These are phyloP conservation scores for Monosporascus sp. DNA, from an alignment of 2,329 filamentous ascomycete species.

Conservation along the genomic window DNA sequence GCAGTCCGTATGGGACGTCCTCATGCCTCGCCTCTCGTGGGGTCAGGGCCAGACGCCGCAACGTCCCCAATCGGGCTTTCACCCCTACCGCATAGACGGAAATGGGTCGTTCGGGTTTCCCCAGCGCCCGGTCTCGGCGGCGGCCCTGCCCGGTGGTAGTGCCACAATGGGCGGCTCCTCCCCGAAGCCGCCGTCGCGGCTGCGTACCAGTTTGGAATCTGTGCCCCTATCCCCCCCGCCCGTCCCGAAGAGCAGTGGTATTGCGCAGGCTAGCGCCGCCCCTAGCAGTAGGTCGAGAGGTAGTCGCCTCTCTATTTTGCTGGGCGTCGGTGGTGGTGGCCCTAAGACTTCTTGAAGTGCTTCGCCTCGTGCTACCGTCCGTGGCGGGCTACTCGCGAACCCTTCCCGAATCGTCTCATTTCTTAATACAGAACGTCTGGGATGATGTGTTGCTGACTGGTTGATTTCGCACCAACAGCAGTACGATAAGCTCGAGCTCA, in stretches of 20 bases:
- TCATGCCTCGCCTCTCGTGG: slow-evolving; percentile 9
- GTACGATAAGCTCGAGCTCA: slow-evolving; percentile 53
- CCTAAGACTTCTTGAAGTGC: background rate
- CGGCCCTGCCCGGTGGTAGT: slow-evolving; percentile 1
- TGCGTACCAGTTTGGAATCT: background rate
- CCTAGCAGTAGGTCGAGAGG: slow-evolving; percentile 7
- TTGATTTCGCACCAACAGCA: slow-evolving; percentile 35
- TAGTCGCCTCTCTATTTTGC: slow-evolving; percentile 6
- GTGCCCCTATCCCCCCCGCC: background rate
- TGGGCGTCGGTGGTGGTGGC: background rate
- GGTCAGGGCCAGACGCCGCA: background rate
- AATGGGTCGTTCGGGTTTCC: slow-evolving; percentile 11
- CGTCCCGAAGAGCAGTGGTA: background rate
- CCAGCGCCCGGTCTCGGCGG: slow-evolving; percentile 6
- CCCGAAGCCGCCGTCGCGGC: background rate
- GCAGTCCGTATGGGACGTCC: slow-evolving; percentile 16
- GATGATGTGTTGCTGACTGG: slow-evolving; percentile 13
- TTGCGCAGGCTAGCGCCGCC: background rate
- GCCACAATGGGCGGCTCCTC: background rate
- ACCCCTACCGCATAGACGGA: slow-evolving; percentile 10
- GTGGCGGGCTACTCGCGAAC: too few species aligned
- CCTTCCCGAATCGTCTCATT: too few species aligned
- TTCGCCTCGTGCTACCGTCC: background rate
- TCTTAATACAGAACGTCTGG: background rate
- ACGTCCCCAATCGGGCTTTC: slow-evolving; percentile 8